phyloP scores from a whole-genome alignment of 768 basidiomycete species.

The Sarcomyxa edulis region DNA sequence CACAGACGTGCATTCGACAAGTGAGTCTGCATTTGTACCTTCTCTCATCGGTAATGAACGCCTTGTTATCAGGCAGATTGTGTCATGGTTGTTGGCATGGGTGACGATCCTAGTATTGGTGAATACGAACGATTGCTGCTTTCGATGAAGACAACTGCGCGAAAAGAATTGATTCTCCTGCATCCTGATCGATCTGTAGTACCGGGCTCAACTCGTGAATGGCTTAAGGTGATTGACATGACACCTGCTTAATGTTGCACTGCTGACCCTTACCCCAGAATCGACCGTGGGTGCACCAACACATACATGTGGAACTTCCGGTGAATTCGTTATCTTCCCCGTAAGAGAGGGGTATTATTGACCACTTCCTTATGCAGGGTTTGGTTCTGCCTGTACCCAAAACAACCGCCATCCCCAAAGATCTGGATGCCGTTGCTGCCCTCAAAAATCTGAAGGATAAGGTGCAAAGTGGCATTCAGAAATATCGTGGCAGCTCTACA shows the following conservation, averaged over 20 bases:
- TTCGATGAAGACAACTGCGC: conserved; percentile 96
- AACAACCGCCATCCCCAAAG: conserved; percentile 51
- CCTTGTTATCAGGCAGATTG: conserved; percentile 66
- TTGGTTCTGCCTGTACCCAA: conserved; percentile 65
- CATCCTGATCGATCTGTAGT: conserved; percentile 87
- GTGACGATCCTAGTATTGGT: conserved; percentile 84
- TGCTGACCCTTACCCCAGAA: conserved; percentile 41
- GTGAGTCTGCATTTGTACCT: conserved; percentile 26
- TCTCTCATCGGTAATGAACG: conserved; percentile 1
- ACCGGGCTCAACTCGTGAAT: conserved; percentile 90
- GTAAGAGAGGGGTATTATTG: neutral
- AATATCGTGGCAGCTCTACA: conserved; percentile 66
- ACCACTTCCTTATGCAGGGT: conserved; percentile 40
- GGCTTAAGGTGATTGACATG: conserved; percentile 70
- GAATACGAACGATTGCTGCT: conserved; percentile 93
- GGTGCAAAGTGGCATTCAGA: conserved; percentile 85
- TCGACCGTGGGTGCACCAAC: conserved; percentile 94
- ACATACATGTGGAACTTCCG: conserved; percentile 90
- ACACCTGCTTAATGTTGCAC: neutral
- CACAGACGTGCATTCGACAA: conserved; percentile 95
- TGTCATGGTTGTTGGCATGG: conserved; percentile 91
- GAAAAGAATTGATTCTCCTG: conserved; percentile 92
- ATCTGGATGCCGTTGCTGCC: conserved; percentile 83
- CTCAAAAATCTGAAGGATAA: conserved; percentile 90
- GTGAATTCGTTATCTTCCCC: conserved; percentile 32